Evolutionary conservation across 2,329 filamentous ascomycete genomes (phyloP).

Genomic region (Colletotrichum sp.): DNA sequence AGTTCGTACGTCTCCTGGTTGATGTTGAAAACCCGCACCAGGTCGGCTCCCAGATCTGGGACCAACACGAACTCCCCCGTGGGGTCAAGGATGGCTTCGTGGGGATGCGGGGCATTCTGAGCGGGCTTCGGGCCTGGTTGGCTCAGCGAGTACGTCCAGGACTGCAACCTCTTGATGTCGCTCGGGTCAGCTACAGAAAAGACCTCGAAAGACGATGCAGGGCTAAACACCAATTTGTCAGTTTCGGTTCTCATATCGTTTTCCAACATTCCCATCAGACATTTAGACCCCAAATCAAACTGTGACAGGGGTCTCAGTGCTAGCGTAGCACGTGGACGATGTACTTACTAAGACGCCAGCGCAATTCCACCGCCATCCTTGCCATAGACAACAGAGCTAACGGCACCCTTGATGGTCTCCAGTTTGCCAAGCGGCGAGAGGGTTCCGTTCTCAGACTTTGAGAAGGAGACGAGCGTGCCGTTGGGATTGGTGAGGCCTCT

Average conservation of each 20-base stretch:
- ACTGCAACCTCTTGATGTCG: slow-evolving; percentile 15
- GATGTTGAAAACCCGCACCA: slow-evolving; percentile 15
- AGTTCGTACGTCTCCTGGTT: slow-evolving; percentile 12
- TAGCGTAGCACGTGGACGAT: neutral
- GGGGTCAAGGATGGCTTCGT: slow-evolving; percentile 21
- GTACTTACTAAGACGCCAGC: slow-evolving; percentile 24
- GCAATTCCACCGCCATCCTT: slow-evolving; percentile 21
- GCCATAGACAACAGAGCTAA: slow-evolving; percentile 19
- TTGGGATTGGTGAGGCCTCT: slow-evolving; percentile 8
- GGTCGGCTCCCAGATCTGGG: slow-evolving; percentile 17
- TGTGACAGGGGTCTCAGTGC: neutral
- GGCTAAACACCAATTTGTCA: neutral
- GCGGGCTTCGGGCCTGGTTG: slow-evolving; percentile 45
- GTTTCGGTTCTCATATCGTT: neutral
- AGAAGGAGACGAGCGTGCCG: slow-evolving; percentile 18
- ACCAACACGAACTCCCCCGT: slow-evolving; percentile 17
- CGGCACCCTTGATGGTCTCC: slow-evolving; percentile 20
- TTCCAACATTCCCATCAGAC: too few species aligned
- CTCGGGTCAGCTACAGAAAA: slow-evolving; percentile 17
- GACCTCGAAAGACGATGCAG: slow-evolving; percentile 10
- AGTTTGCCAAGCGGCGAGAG: slow-evolving; percentile 16
- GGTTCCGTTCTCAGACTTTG: slow-evolving; percentile 5
- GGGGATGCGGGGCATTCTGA: slow-evolving; percentile 18
- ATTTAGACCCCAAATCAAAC: neutral
- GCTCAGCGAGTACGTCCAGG: slow-evolving; percentile 39